These are phyloP conservation scores for Aspergillus campestris DNA, from an alignment of 495 filamentous ascomycete species.

Conservation along the genomic window DNA sequence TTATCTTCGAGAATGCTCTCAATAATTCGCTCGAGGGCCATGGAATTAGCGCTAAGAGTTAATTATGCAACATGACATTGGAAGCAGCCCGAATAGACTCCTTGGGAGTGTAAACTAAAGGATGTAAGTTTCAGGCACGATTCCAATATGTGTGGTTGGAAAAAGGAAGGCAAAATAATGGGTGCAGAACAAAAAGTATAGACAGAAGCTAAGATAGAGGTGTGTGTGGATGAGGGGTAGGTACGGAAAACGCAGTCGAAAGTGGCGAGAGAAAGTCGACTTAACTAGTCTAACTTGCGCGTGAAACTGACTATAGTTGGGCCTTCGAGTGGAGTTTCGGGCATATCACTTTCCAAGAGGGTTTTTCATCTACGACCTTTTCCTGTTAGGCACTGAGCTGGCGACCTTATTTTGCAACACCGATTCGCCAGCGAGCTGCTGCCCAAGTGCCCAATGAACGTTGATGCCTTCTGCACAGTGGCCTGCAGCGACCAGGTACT, in stretches of 20 bases:
- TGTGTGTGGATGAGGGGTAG: background rate
- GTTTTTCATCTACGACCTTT: no score
- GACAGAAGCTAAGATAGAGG: slow-evolving; percentile 1
- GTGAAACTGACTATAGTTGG: slow-evolving; percentile 3
- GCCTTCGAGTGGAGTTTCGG: slow-evolving; percentile 6
- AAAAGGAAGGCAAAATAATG: background rate
- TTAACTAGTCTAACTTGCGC: slow-evolving; percentile 3
- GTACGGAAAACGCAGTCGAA: background rate
- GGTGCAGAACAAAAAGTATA: background rate
- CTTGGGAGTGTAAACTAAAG: no score
- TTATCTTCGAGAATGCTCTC: no score
- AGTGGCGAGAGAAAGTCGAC: background rate
- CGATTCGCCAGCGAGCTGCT: slow-evolving; percentile 8
- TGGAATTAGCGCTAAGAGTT: no score
- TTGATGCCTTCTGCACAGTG: background rate
- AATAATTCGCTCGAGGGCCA: no score
- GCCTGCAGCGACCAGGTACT: no score
- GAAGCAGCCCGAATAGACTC: no score
- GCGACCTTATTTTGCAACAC: background rate
- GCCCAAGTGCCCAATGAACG: slow-evolving; percentile 22
- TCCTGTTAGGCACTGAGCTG: slow-evolving; percentile 9
- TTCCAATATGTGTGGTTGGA: background rate
- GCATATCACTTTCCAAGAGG: slow-evolving; percentile 3
- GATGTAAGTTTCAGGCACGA: no score
- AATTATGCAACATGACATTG: no score